These are phyloP conservation scores for Aspergillus sp. DNA, from an alignment of 2,329 filamentous ascomycete genomes.

Conservation along the genomic window DNA sequence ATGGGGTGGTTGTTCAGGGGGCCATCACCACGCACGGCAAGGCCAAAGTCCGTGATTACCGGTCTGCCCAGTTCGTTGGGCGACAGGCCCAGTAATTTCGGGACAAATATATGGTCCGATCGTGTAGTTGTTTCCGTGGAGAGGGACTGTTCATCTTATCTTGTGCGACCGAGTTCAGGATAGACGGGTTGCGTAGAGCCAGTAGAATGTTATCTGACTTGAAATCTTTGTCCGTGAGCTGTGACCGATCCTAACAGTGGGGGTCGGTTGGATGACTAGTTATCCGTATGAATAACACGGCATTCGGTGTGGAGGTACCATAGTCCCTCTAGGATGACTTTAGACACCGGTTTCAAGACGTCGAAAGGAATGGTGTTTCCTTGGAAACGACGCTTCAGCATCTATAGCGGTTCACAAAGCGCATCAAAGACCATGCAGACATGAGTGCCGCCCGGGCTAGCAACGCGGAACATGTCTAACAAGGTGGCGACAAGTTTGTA, in stretches of 20 bases:
- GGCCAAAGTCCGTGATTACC: conserved; percentile 30
- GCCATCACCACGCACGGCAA: conserved; percentile 28
- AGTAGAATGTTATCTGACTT: conserved; percentile 42
- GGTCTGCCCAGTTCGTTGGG: conserved; percentile 17
- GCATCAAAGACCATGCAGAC: conserved; percentile 37
- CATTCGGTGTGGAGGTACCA: conserved; percentile 42
- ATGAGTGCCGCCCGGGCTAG: conserved; percentile 28
- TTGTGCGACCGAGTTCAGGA: conserved; percentile 24
- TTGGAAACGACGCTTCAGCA: conserved; percentile 27
- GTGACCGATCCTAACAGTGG: conserved; percentile 2
- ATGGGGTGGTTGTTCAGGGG: conserved; percentile 38
- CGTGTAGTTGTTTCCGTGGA: conserved; percentile 25
- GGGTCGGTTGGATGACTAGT: conserved; percentile 1
- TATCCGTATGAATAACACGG: conserved; percentile 42
- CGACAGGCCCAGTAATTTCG: conserved; percentile 24
- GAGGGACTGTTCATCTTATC: conserved; percentile 24
- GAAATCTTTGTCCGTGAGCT: conserved; percentile 29
- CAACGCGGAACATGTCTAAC: conserved; percentile 34
- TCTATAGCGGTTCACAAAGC: conserved; percentile 35
- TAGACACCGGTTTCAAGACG: conserved; percentile 29
- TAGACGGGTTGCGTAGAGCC: conserved; percentile 23
- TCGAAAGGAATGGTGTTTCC: conserved; percentile 24
- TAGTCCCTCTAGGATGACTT: conserved; percentile 37
- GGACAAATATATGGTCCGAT: conserved; percentile 30
- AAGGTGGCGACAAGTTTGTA: conserved; percentile 31